phyloP scores from a whole-genome alignment of 306 rosid genomes.

The Macrotyloma uniflorum region DNA sequence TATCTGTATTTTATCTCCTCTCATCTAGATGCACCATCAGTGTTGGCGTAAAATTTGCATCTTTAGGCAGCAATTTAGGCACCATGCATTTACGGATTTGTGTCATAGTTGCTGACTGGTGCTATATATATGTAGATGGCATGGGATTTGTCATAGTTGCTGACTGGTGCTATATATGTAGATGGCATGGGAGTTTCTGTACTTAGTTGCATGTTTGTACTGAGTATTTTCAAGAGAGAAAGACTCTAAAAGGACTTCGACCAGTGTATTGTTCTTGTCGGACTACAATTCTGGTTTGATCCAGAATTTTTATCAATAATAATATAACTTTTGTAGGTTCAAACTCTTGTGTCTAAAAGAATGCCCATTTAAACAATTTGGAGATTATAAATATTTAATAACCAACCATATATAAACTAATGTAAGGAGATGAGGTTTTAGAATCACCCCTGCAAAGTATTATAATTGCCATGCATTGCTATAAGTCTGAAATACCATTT shows the following conservation, averaged over 20 bases:
- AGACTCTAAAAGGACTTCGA: background rate
- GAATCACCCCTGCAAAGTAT: slow-evolving; percentile 1
- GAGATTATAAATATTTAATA: background rate
- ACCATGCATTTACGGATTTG: background rate
- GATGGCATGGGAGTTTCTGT: background rate
- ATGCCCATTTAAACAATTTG: background rate
- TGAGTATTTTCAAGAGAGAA: background rate
- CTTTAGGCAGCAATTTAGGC: background rate
- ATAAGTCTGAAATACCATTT: slow-evolving; percentile 23
- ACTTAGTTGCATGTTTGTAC: background rate
- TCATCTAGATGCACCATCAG: background rate
- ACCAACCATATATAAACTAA: background rate
- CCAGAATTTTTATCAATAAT: background rate
- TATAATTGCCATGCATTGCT: slow-evolving; percentile 6
- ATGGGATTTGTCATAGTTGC: background rate
- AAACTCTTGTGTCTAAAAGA: too few species aligned
- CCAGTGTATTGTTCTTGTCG: background rate
- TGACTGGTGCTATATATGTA: background rate
- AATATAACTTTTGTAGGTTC: background rate
- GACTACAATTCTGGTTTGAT: background rate
- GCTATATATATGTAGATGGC: background rate
- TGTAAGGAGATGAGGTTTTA: background rate
- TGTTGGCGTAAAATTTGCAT: background rate
- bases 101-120: background rate
- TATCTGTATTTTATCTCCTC: background rate